These are phyloP conservation scores for Grosmannia clavigera DNA, from an alignment of 2,329 filamentous ascomycete species.

Conservation along the genomic window DNA sequence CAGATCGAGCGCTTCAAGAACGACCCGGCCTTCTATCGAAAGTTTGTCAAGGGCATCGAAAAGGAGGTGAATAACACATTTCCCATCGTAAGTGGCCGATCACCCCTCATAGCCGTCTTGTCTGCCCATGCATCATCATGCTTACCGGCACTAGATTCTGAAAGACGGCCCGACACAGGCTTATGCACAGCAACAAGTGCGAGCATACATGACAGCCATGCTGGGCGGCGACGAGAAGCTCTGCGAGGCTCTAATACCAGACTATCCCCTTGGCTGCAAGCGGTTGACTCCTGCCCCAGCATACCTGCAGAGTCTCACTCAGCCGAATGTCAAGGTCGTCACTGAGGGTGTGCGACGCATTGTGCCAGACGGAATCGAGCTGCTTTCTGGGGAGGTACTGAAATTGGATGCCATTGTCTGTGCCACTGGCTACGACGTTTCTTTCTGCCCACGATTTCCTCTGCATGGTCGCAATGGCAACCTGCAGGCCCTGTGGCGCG, in stretches of 20 bases:
- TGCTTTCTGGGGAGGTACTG: constrained; percentile 33
- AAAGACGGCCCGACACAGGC: constrained; percentile 28
- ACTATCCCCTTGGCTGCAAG: constrained; percentile 34
- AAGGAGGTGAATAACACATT: constrained; percentile 30
- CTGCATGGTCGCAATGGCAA: constrained; percentile 36
- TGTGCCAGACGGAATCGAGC: constrained; percentile 33
- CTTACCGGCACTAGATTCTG: constrained; percentile 20
- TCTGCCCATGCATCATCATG: neutral
- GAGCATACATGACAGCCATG: constrained; percentile 33
- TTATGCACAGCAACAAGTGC: constrained; percentile 27
- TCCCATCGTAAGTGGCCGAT: constrained; percentile 22
- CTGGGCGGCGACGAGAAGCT: constrained; percentile 36
- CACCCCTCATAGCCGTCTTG: neutral
- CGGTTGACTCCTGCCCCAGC: constrained; percentile 37
- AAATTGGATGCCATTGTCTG: constrained; percentile 44
- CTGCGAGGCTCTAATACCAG: constrained; percentile 37
- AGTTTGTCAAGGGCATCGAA: constrained; percentile 35
- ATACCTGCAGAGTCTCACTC: constrained; percentile 33
- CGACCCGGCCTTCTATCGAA: constrained; percentile 31
- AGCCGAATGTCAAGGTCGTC: constrained; percentile 35
- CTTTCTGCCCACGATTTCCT: constrained; percentile 38
- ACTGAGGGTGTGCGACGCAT: constrained; percentile 32
- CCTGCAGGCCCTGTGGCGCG: constrained; percentile 34
- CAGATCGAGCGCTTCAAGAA: constrained; percentile 35
- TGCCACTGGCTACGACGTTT: constrained; percentile 45